Percentiles rank a stretch among this genome's conserved stretches.
Conservation (phyloP, 2,329 filamentous ascomycete genomes). For the Colletotrichum sp. region DNA sequence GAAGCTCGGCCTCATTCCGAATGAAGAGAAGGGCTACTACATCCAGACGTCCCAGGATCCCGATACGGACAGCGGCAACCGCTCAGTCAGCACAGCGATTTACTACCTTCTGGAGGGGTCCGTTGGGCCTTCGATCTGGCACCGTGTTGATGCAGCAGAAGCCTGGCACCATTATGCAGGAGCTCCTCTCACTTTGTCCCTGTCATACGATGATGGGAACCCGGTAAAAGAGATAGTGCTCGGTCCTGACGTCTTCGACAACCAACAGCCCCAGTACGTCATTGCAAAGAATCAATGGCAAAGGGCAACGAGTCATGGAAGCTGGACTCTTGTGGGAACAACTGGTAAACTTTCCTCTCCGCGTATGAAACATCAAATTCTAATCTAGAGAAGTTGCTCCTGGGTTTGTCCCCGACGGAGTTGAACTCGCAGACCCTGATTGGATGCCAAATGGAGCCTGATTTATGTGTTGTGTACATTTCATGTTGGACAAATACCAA, state of each 20-base stretch:
- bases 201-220: constrained; percentile 48
- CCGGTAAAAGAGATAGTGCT: constrained; percentile 38
- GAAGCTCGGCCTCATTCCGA: constrained; percentile 44
- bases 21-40: constrained; percentile 55
- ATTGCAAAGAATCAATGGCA: constrained; percentile 50
- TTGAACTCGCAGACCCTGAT: background rate
- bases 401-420: background rate
- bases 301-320: constrained; percentile 46
- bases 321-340: constrained; percentile 53
- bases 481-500: accelerated
- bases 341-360: constrained; percentile 13
- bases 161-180: constrained; percentile 61
- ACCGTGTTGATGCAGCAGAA: constrained; percentile 54
- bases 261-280: constrained; percentile 47
- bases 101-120: constrained; percentile 56
- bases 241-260: constrained; percentile 46
- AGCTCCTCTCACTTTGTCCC: constrained; percentile 49
- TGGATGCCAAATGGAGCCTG: constrained; percentile 1
- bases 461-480: too few relatives aligned
- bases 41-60: constrained; percentile 50
- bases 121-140: constrained; percentile 50
- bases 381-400: background rate
- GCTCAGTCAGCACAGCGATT: constrained; percentile 53
- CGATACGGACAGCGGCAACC: constrained; percentile 28
- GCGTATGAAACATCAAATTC: background rate